These are phyloP conservation scores for barrel medic (Medicago truncatula) DNA, from an alignment of 306 rosid genomes.

Conservation along the genomic window DNA sequence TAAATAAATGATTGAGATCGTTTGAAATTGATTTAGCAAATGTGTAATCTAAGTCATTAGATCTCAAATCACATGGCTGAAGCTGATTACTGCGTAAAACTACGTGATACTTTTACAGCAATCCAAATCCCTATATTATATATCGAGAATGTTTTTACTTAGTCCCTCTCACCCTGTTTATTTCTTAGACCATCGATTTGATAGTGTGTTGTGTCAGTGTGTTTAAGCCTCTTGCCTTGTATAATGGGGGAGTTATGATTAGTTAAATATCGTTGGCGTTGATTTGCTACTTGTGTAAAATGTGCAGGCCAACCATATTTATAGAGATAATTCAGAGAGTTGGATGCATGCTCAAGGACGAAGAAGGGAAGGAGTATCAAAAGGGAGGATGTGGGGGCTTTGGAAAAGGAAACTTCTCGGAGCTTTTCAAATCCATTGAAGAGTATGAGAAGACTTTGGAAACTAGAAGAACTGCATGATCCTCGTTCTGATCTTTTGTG, in stretches of 20 bases:
- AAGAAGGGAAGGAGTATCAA: slow-evolving; percentile 74
- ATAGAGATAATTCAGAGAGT: slow-evolving; percentile 93
- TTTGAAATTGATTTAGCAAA: not conserved
- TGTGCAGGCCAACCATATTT: slow-evolving; percentile 84
- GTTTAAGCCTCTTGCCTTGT: not conserved
- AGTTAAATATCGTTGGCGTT: not conserved
- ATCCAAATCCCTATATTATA: not conserved
- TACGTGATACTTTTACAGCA: not conserved
- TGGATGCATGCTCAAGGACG: slow-evolving; percentile 88
- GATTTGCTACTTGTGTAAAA: slow-evolving; percentile 14
- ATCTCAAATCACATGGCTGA: not conserved
- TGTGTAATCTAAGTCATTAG: not conserved
- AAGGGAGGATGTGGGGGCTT: slow-evolving; percentile 97
- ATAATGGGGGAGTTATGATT: not conserved
- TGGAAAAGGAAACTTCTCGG: slow-evolving; percentile 97
- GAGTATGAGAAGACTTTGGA: slow-evolving; percentile 90
- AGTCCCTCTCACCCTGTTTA: not conserved
- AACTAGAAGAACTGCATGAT: slow-evolving; percentile 47
- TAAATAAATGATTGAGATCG: too few relatives aligned
- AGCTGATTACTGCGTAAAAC: not conserved
- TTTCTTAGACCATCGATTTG: not conserved
- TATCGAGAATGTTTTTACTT: not conserved
- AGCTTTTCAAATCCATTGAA: slow-evolving; percentile 95
- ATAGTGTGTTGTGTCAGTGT: not conserved
- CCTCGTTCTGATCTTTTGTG: not conserved